Base-by-base conservation (phyloP, 495 filamentous ascomycete genomes). In the Paragyromitra xinjiangensis region DNA sequence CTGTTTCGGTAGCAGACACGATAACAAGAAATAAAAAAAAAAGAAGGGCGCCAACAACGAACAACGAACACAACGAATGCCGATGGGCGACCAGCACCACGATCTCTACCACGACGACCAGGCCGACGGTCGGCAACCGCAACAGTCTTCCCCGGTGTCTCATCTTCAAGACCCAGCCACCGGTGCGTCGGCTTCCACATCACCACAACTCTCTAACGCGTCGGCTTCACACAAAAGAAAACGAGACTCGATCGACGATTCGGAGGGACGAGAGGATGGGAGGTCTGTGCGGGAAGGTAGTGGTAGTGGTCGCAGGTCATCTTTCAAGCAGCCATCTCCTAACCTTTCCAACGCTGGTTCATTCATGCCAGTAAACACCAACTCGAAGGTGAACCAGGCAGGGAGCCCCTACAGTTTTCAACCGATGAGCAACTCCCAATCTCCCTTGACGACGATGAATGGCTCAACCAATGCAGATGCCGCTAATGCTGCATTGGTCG, bases 51-150 rank as follows among this genome's bases (percentile, higher is more conserved):
- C 72, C 72, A 78, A 77, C 64, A 78, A 77, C 70, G 63, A 50
- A 67, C 59, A 66, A 67, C 75, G 39, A 71, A 76, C 34, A 64
- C 65, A 82, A 78, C 73, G 71, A 74, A 73, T 81, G 67, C 77
- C 76, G 76, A 82, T 82, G 80, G 77, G 80, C 77, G 79, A 81
- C 79, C 80, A 82, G 61, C 81, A 82, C 59, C 80, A 82, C 72
- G 77, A 80, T 64, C 72, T 74, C 51, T 82, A 82, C 71, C 73
- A 82, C 64, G 81, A 82, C 65, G 69, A 78, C 55, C 76, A 77
- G 66, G 78, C 68, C 78, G 81, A 83, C 69, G 81, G 62, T 59
- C 80, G 73, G 58, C 80, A 82, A 73, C 80, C 72, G 50, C 72
- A 82, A 22, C 70, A 72, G 56, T 58, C 80, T 51, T 71, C 77